Conservation (phyloP, 2,329 filamentous ascomycete genomes). For the Epichloe bromicola region DNA sequence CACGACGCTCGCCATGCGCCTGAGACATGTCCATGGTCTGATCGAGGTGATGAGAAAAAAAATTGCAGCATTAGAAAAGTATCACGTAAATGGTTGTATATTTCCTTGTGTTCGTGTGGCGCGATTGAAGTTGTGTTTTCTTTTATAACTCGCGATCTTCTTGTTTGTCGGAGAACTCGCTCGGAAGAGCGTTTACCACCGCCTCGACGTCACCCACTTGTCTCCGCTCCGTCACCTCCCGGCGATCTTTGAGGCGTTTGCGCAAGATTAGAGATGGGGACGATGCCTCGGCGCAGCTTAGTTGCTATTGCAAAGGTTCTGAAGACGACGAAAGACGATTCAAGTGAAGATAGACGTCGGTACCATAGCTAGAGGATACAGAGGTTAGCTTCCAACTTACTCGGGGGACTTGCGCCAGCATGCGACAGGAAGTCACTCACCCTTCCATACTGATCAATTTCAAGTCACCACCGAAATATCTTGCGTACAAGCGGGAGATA, state of each 20-base stretch:
- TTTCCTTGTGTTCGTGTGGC: not conserved
- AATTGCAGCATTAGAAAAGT: not conserved
- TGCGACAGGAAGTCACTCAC: constrained; percentile 37
- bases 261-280: constrained; percentile 30
- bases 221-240: constrained; percentile 73
- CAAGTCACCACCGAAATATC: constrained; percentile 94
- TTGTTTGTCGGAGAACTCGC: constrained; percentile 11
- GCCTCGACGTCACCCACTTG: constrained; percentile 83
- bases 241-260: constrained; percentile 50
- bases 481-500: constrained; percentile 83
- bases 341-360: constrained; percentile 94
- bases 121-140: not conserved
- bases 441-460: constrained; percentile 99
- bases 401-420: constrained; percentile 6
- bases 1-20: not conserved
- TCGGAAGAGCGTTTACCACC: constrained; percentile 46
- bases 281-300: constrained; percentile 35
- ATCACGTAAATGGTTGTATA: not conserved
- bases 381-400: constrained; percentile 9
- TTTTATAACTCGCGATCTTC: constrained; percentile 24
- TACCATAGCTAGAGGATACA: constrained; percentile 61
- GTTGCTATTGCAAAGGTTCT: constrained; percentile 89
- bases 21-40: not conserved
- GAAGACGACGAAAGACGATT: constrained; percentile 92
- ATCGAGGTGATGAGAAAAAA: not conserved